Evolutionary conservation across 345 rosid species (phyloP).

Genomic region (Acer yangbiense): DNA sequence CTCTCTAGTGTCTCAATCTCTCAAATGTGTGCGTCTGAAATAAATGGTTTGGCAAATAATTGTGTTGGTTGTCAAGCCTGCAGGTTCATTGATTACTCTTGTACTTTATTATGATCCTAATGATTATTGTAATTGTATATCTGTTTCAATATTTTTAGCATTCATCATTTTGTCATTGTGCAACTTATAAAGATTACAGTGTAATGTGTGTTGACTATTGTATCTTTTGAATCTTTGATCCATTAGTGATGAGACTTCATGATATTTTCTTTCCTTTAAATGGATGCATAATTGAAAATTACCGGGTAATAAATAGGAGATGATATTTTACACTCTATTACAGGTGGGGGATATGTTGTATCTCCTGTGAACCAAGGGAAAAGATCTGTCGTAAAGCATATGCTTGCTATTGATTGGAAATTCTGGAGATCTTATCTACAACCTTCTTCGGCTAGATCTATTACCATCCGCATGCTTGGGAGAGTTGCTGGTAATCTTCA

Average conservation of each 20-base stretch:
- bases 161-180: neutral
- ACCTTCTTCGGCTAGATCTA: slow-evolving; percentile 68
- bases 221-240: slow-evolving; percentile 3
- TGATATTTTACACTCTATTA: slow-evolving; percentile 28
- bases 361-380: slow-evolving; percentile 74
- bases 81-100: slow-evolving; percentile 1
- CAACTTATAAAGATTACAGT: neutral
- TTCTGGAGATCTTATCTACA: slow-evolving; percentile 82
- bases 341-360: slow-evolving; percentile 96
- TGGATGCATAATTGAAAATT: slow-evolving; percentile 2
- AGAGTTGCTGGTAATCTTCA: slow-evolving; percentile 76
- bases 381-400: slow-evolving; percentile 86
- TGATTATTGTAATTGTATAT: neutral
- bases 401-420: slow-evolving; percentile 98
- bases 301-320: slow-evolving; percentile 1
- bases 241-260: neutral
- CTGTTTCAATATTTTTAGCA: neutral
- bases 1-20: slow-evolving; percentile 1
- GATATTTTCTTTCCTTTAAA: neutral
- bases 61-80: neutral
- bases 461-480: slow-evolving; percentile 85
- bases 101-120: neutral
- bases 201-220: neutral
- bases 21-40: neutral
- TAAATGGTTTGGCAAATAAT: slow-evolving; percentile 2